Conservation (phyloP, 2,329 filamentous ascomycete genomes). For the Chaetomiaceae sp. region DNA sequence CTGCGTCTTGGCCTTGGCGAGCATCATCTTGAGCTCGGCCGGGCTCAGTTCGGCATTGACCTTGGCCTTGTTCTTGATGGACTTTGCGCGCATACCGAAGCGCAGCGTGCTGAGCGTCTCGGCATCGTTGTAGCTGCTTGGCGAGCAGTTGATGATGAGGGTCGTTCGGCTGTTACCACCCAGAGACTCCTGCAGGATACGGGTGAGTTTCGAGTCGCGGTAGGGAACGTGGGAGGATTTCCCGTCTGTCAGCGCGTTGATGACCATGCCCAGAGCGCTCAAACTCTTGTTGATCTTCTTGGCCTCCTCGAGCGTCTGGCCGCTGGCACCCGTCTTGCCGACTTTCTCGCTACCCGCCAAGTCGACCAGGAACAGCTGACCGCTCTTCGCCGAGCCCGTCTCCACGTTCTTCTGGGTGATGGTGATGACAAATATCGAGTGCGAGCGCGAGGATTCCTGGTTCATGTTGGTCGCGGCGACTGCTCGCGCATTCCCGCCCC, state of each 20-base stretch:
- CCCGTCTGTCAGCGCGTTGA: constrained; percentile 93
- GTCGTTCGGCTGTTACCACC: constrained; percentile 98
- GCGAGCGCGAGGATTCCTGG: constrained; percentile 93
- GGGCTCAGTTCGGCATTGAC: constrained; percentile 97
- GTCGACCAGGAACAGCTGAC: constrained; percentile 95
- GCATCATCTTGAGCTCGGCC: constrained; percentile 84
- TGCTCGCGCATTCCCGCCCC: constrained; percentile 83
- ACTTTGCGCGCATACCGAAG: constrained; percentile 94
- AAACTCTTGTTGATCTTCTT: constrained; percentile 99
- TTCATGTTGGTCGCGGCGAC: constrained; percentile 99
- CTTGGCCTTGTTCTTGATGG: constrained; percentile 99
- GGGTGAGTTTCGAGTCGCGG: constrained; percentile 94
- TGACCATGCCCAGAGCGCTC: constrained; percentile 97
- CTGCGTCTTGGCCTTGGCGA: constrained; percentile 89
- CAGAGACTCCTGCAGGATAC: constrained; percentile 93
- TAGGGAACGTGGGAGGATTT: constrained; percentile 97
- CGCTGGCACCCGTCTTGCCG: constrained; percentile 95
- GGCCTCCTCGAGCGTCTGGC: constrained; percentile 93
- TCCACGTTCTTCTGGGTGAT: constrained; percentile 97
- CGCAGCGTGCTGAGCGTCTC: constrained; percentile 89
- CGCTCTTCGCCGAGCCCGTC: constrained; percentile 92
- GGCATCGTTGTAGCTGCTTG: constrained; percentile 94
- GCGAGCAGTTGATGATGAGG: constrained; percentile 98
- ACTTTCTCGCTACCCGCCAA: constrained; percentile 98
- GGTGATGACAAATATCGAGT: constrained; percentile 97